Evolutionary conservation across 805 yeast species (phyloP).

Genomic region (Pichia californica): DNA sequence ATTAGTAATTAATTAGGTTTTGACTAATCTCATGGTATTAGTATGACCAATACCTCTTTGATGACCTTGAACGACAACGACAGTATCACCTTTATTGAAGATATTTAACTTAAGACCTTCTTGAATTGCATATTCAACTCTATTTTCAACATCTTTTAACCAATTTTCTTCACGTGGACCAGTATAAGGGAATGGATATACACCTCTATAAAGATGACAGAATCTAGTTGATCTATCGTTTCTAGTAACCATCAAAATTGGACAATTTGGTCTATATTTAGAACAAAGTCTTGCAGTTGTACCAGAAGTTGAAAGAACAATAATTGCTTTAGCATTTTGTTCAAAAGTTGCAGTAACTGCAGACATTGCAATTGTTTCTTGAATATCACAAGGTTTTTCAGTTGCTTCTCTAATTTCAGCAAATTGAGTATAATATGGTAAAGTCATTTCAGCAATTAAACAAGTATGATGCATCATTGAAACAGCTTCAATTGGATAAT

Average conservation of each 20-base stretch:
- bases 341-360: constrained; percentile 96
- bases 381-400: constrained; percentile 81
- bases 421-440: constrained; percentile 76
- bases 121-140: constrained; percentile 87
- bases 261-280: constrained; percentile 96
- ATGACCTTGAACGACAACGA: constrained; percentile 97
- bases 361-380: constrained; percentile 96
- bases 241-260: constrained; percentile 97
- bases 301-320: constrained; percentile 93
- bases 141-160: constrained; percentile 93
- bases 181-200: constrained; percentile 88
- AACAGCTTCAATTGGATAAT: constrained; percentile 96
- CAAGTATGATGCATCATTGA: constrained; percentile 98
- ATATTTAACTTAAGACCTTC: constrained; percentile 86
- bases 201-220: constrained; percentile 97
- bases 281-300: constrained; percentile 92
- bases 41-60: constrained; percentile 98
- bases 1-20: constrained; percentile 11
- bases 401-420: constrained; percentile 85
- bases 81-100: constrained; percentile 78
- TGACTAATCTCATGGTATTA: constrained; percentile 82
- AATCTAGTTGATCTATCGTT: constrained; percentile 89
- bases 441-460: constrained; percentile 92
- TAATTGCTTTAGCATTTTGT: constrained; percentile 94
- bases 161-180: constrained; percentile 68